Evolutionary conservation across 208 protist genomes (phyloP).

Genomic region (Trypanosomatidae sp.): DNA sequence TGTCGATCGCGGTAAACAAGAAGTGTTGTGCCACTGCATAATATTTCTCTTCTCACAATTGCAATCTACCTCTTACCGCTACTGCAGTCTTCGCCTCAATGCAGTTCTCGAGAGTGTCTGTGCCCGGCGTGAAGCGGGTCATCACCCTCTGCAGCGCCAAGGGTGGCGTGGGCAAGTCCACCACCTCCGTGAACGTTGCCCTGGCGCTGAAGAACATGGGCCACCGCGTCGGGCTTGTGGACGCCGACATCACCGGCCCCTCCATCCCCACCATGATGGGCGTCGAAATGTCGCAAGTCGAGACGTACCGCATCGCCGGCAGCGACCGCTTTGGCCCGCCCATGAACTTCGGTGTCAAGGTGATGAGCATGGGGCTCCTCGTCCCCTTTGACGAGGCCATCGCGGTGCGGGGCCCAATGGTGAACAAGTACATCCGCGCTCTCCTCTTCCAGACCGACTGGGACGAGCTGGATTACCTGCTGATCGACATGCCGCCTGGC

Average conservation of each 20-base stretch:
- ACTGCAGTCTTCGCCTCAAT: too few species aligned
- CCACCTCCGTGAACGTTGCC: slow-evolving; percentile 88
- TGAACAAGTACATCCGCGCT: slow-evolving; percentile 90
- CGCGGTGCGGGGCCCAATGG: slow-evolving; percentile 91
- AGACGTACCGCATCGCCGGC: slow-evolving; percentile 83
- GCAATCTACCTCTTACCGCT: too few species aligned
- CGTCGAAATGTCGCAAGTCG: slow-evolving; percentile 74
- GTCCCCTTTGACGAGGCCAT: slow-evolving; percentile 88
- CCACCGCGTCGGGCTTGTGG: slow-evolving; percentile 82
- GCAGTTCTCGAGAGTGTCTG: slow-evolving; percentile 64
- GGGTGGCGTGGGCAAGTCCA: slow-evolving; percentile 95
- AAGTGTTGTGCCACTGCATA: too few species aligned
- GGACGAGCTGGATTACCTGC: slow-evolving; percentile 92
- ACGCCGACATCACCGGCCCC: slow-evolving; percentile 93
- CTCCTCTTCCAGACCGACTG: slow-evolving; percentile 91
- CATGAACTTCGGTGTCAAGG: slow-evolving; percentile 91
- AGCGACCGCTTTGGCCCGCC: slow-evolving; percentile 84
- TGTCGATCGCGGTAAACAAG: too few species aligned
- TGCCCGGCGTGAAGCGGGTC: slow-evolving; percentile 80
- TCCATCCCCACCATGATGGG: slow-evolving; percentile 90
- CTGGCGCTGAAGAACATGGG: slow-evolving; percentile 86
- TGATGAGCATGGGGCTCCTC: slow-evolving; percentile 93
- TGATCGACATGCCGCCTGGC: slow-evolving; percentile 94
- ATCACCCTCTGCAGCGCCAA: slow-evolving; percentile 92
- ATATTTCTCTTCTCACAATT: too few species aligned